Percentiles rank a stretch among this genome's conserved stretches.
These are phyloP conservation scores for Thermothelomyces thermophilus DNA, from an alignment of 2,329 filamentous ascomycete genomes.

Conservation along the genomic window DNA sequence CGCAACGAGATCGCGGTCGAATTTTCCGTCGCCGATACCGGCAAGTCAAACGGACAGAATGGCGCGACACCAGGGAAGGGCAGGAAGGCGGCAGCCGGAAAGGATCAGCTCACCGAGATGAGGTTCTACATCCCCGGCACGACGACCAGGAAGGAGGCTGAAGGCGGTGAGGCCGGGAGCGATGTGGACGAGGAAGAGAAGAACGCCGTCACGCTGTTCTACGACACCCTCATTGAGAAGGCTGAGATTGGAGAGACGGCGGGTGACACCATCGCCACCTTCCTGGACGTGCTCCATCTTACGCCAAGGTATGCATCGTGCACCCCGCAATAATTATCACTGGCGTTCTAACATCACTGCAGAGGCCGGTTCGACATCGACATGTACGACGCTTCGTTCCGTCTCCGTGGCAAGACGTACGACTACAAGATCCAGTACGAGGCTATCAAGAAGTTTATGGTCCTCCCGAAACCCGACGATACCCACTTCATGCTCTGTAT, in stretches of 20 bases:
- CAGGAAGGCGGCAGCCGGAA: conserved; percentile 81
- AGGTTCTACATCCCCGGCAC: conserved; percentile 96
- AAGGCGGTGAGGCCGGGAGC: conserved; percentile 67
- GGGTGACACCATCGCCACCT: conserved; percentile 96
- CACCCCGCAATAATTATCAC: neutral
- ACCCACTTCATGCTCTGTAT: conserved; percentile 92
- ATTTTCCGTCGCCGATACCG: conserved; percentile 71
- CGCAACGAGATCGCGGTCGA: conserved; percentile 98
- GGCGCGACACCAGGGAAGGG: conserved; percentile 70
- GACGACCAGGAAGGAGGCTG: conserved; percentile 67
- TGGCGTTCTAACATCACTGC: conserved; percentile 16
- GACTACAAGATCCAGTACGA: conserved; percentile 99
- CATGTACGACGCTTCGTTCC: conserved; percentile 98
- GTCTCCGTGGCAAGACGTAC: conserved; percentile 96
- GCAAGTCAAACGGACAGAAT: conserved; percentile 66
- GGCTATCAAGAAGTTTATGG: conserved; percentile 96
- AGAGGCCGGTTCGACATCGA: conserved; percentile 99
- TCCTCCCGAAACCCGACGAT: conserved; percentile 97
- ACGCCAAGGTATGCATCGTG: conserved; percentile 66
- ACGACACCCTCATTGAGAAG: conserved; percentile 96
- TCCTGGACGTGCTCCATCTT: conserved; percentile 92
- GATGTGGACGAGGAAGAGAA: conserved; percentile 72
- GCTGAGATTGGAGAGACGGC: conserved; percentile 98
- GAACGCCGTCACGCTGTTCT: conserved; percentile 94
- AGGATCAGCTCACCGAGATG: conserved; percentile 96